Base-by-base conservation (phyloP, 768 basidiomycete genomes). In the Candolleomyces aberdarensis region DNA sequence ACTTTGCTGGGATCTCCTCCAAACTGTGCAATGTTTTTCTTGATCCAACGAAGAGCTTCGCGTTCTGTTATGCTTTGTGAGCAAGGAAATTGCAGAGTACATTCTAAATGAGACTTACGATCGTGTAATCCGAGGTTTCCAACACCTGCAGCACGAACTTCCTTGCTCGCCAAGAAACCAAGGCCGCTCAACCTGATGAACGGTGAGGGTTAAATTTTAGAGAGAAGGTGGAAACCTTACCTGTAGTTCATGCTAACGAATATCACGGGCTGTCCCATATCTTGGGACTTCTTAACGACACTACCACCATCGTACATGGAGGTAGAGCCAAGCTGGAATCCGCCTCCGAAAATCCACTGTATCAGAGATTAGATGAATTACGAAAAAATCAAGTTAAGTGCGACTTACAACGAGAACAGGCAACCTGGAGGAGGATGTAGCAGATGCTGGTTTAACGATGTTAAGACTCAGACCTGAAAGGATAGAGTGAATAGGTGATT, bases 71-170 rank as follows among this genome's bases (percentile, higher is more conserved):
- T 11, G 29, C 31, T 20, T 31, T 17, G 6, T 36, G 36, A 36
- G 11, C 6, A 9, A 49, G 5, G 15, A 32, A 17, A 39, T n/a
- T 39, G n/a, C 49, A 57, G 40, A 49, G 17, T 47, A 15, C 15
- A 43, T 17, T n/a, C 20, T 11, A n/a, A 20, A 39, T 36, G 14
- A 10, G 10, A 74, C 83, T 69, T 65, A 84, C 84, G 84, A 72
- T 89, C 87, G 59, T 81, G 82, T 22, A 91, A 72, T n/a, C 88
- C 88, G 20, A 88, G 74, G 66, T 89, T 90, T 0, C 82, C 84
- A 8, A 83, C 74, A 1, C 80, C 80, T 3, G 79, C 84, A 4
- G 71, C 75, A 52, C 78, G 80, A 1, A 85, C 78, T 72, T 86
- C 83, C 62, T 78, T 74, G 47, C 83, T 73, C 0, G 78, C 76